Base-by-base conservation (phyloP, 441 rosid genomes). In the Populus hybrid region DNA sequence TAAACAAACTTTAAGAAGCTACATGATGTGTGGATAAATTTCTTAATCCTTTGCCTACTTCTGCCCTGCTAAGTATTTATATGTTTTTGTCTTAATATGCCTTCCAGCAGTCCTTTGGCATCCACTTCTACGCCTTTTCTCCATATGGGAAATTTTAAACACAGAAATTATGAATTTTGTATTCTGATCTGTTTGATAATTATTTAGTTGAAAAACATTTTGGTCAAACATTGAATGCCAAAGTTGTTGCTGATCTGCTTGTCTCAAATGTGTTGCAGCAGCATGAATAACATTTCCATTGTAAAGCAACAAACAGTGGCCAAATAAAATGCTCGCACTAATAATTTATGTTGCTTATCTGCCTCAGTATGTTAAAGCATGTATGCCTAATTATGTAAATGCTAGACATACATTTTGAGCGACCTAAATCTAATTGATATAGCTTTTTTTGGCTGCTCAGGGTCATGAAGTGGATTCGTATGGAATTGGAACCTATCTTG, bases 391-490 rank as follows among this genome's bases (percentile, higher is more conserved):
- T 20, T 16, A 65, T 38, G 36, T 45, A 70, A 11, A 42, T 21
- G 40, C 16, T 9, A 12, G 12, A 45, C 35, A 3, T 65, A 63
- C 26, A 64, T 61, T 45, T 36, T 76, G 35, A 24, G 33, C 69
- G 63, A 67, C 42, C 36, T 64, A 42, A 21, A 31, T 53, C 35
- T 75, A 68, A 75, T 24, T 56, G 56, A 50, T 36, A 72, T 61
- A 16, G 18, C 21, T 36, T 84, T 74, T 74, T 21, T 69, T 63
- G 64, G 31, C 68, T 70, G n/a, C 70, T 28, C 86, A 95, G 99
- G 97, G 99, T 77, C 99, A 94, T 83, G 97, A 95, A 81, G 92
- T 95, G 23, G 94, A 95, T 87, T 87, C 98, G n/a, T 95, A 80
- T 84, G 99, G 99, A 16, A 89, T 93, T 73, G 99, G 98, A 76